phyloP scores from a whole-genome alignment of 768 basidiomycete species.

The Boletus fagicola region DNA sequence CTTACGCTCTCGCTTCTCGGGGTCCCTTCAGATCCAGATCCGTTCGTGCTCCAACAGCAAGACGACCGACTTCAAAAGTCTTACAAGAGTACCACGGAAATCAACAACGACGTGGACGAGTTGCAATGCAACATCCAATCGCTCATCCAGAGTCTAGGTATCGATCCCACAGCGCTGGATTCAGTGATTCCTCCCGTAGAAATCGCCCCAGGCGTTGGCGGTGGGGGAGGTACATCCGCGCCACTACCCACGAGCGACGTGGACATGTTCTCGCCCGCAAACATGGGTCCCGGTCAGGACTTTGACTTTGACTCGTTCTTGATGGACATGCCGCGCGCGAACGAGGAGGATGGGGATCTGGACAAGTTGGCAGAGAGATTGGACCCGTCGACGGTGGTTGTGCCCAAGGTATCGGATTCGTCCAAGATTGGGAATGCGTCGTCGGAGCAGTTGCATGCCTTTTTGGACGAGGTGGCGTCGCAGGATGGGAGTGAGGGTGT shows the following conservation, averaged over 20 bases:
- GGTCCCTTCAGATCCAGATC: constrained; percentile 29
- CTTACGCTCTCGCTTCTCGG: constrained; percentile 27
- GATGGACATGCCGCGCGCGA: constrained; percentile 37
- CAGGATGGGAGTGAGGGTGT: constrained; percentile 25
- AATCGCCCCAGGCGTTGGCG: constrained; percentile 5
- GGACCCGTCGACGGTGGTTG: constrained; percentile 34
- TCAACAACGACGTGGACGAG: constrained; percentile 71
- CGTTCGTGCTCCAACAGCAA: constrained; percentile 37
- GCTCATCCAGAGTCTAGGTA: constrained; percentile 67
- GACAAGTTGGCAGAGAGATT: constrained; percentile 36
- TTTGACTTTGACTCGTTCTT: constrained; percentile 43
- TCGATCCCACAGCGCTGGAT: constrained; percentile 47
- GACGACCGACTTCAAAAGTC: constrained; percentile 48
- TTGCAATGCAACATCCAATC: constrained; percentile 67
- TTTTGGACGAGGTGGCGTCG: constrained; percentile 43
- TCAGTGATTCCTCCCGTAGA: constrained; percentile 7
- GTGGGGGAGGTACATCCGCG: constrained; percentile 1
- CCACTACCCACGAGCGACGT: constrained; percentile 4
- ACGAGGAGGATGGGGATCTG: constrained; percentile 28
- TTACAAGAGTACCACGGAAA: constrained; percentile 61
- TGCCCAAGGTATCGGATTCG: constrained; percentile 24
- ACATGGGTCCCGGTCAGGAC: constrained; percentile 12
- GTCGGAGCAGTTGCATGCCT: constrained; percentile 40
- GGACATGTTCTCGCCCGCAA: constrained; percentile 21
- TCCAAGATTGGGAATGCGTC: constrained; percentile 33